Evolutionary conservation across 345 rosid species (phyloP), one percentile per base, ranked within the genome.

Genomic region (Dovyalis caffra): DNA sequence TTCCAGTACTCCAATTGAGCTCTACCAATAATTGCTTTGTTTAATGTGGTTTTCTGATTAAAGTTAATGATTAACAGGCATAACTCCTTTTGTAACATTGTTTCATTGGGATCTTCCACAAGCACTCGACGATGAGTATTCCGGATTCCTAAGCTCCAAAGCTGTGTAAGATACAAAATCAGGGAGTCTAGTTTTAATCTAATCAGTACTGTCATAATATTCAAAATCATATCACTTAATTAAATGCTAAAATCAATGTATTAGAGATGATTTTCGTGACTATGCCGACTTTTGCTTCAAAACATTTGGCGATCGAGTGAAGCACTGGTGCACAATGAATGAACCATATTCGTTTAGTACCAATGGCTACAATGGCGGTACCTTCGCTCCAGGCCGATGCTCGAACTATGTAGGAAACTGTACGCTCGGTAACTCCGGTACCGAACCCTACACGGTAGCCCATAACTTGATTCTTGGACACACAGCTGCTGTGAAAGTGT

Each of bases 81-180:
- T 89, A 53, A 71, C 69, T 28, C 93, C 93, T 32, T 83, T 86
- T 10, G 91, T 86, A 51, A 87, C 91, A 53, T 76, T 89, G 31
- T 83, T 83, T 35, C 92, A 86, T 16, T 89, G 88, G 88, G 90
- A 89, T 81, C 75, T 80, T 67, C 93, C 93, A 2, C 91, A 89
- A 82, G 82, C 86, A 5, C 83, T 89, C 26, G 86, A 87, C 76
- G 91, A 87, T 40, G 91, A 89, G 58, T 89, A 87, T 35, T 82
- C 74, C 32, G 93, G 93, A 64, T 86, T 89, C 53, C 68, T 81
- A 63, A 89, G 87, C 51, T 82, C 87, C 40, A 45, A 79, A 63
- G 73, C 79, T 61, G 74, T 85, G 93, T 86, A 83, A 86, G 87
- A 43, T 14, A n/a, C n/a, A n/a, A n/a, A n/a, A n/a, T n/a, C n/a